Base-by-base conservation (phyloP, 2,329 filamentous ascomycete species). In the Fusarium chlamydosporum region DNA sequence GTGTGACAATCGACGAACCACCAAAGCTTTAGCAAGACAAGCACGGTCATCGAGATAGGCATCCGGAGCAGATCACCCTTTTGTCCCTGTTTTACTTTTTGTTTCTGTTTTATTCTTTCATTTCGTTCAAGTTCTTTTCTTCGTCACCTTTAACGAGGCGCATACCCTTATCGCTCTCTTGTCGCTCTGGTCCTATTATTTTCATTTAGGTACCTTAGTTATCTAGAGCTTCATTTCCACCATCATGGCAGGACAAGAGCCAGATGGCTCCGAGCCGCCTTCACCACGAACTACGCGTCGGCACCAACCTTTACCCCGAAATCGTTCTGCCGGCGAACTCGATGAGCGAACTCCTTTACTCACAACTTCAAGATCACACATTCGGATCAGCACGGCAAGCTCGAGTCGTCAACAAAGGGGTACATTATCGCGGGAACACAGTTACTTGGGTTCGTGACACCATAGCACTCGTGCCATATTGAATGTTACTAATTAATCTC, bases 301-400 rank as follows among this genome's bases (percentile, higher is more conserved):
- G 23, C 74, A 74, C 10, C 58, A 58, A 46, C 54, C 70, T 35
- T 43, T 74, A n/a, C 72, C 65, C 23, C 74, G 76, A 20, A 68
- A 74, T 27, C 68, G 72, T 42, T 77, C 78, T 10, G 64, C 68
- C 23, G 64, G 63, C 27, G 79, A 78, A 20, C 68, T 79, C 1
- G 82, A 85, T 60, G 83, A 85, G 69, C 79, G 77, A 27, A 83
- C 83, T 15, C 78, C 84, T 6, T 75, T 85, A 11, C 73, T 85
- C 4, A 75, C 76, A 8, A 73, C 73, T 27, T 80, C 82, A 7
- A 78, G 79, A 58, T 81, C 82, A 26, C 82, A 77, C 13, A 76
- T 83, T 35, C 81, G 83, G 65, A 81, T 82, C 38, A 78, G 76
- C 37, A 76, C 73, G 31, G 60, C 72, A 33, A 68, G 63, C 45